Evolutionary conservation across 495 filamentous ascomycete genomes (phyloP), one percentile per base, ranked within the genome.

Genomic region (Parathielavia hyrcaniae): DNA sequence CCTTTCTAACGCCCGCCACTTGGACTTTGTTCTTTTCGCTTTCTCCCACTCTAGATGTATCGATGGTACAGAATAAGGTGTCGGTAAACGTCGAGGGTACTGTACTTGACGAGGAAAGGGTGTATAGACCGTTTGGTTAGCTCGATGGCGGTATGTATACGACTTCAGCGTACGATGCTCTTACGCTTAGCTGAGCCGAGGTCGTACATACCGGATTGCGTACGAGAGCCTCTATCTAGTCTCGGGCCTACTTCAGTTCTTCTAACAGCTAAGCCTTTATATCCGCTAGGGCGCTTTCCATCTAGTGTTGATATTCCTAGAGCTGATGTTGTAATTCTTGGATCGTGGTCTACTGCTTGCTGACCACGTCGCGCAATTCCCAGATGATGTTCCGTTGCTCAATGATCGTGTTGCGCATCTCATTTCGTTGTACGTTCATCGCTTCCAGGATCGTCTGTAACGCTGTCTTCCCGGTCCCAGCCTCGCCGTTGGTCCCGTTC

Each of bases 1-100:
- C 51, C 51, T 53, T 53, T n/a, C 51, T 43, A 23, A 53, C 43
- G 12, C 16, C 40, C 10, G 36, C 38, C 7, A 43, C 51, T 14
- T 43, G 17, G 40, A 53, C 51, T 2, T 53, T 43, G 23, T 20
- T 12, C 51, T 43, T 30, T 17, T 43, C 51, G 2, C 6, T 32
- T n/a, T 53, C 51, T n/a, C 34, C 40, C 30, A 53, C 30, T 43
- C 51, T 53, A 1, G n/a, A 53, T 5, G 9, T 38, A 38, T 38
- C 35, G 35, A 38, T 38, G 3, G 35, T 11, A 11, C 9, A 38
- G 10, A 4, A 38, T 8, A 38, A 8, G 4, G 35, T 38, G 35
- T 38, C 35, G 35, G 35, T 38, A 38, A 11, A 38, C 1, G 35
- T 5, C 35, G 35, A 38, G 35, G 35, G 35, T 2, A 8, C 10